Base-by-base conservation (phyloP, 2,329 filamentous ascomycete genomes). In the Metarhizium rileyi region DNA sequence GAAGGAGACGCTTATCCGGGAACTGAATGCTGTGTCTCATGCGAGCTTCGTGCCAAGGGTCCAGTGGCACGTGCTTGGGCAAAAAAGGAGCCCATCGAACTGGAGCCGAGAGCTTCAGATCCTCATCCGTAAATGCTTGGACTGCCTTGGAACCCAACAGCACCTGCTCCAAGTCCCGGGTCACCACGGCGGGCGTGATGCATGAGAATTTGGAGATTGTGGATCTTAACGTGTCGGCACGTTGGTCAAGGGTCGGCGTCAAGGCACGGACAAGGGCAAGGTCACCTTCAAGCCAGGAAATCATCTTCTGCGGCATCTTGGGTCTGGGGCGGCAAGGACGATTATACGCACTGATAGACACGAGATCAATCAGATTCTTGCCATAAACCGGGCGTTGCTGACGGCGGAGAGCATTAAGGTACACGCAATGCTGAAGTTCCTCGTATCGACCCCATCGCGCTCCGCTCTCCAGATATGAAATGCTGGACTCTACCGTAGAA, bases 21-120 rank as follows among this genome's bases (percentile, higher is more conserved):
- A 98, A 98, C 42, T 95, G 93, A 53, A 98, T 96, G 3, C 88
- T 94, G 16, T 94, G 75, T 22, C 90, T 85, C 78, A 95, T 93
- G 18, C 91, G 87, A 14, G 91, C 82, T 67, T 95, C 89, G 58
- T 98, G 93, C 76, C 93, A 96, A 1, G 90, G 89, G 61, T 98
- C 91, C 1, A 74, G 67, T 0, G 77, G 73, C 9, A 76, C 63
- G 56, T 77, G 72, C 54, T 76, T 75, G 8, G 78, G 77, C 60
- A 75, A 72, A 58, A 74, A 84, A 42, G 71, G 80, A 38, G 72
- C 76, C 66, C 70, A 78, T 52, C 70, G 75, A 42, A 74, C 72
- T 8, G 73, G 80, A 12, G 72, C 72, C 4, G 82, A 79, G 48
- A 83, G 69, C 52, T 73, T 74, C 43, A 83, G 71, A 49, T 81